These are phyloP conservation scores for Penicillium sumatraense DNA, from an alignment of 2,329 filamentous ascomycete species.

Conservation along the genomic window DNA sequence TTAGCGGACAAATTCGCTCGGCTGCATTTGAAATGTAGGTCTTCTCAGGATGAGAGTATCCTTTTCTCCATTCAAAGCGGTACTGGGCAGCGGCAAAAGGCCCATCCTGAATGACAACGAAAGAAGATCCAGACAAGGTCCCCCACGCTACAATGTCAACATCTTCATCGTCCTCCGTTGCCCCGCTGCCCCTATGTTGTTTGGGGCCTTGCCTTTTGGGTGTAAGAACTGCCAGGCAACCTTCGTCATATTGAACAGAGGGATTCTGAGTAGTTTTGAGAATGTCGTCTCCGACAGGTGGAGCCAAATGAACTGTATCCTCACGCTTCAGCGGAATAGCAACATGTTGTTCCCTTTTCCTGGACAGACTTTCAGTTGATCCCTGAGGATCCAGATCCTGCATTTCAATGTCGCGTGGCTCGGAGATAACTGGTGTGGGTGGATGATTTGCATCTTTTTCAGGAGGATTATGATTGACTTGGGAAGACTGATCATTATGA, in stretches of 20 bases:
- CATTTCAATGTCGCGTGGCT: not conserved
- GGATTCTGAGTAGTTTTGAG: not conserved
- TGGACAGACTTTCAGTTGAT: not conserved
- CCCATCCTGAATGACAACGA: not conserved
- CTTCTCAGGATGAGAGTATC: not conserved
- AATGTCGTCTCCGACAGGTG: not conserved
- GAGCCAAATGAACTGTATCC: not conserved
- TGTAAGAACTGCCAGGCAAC: not conserved
- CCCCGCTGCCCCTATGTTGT: not conserved
- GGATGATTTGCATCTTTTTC: not conserved
- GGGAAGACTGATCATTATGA: not conserved
- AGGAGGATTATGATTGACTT: not conserved
- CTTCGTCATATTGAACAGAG: not conserved
- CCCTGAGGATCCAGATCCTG: not conserved
- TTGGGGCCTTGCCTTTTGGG: not conserved
- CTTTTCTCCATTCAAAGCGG: not conserved
- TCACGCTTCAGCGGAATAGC: too few relatives aligned
- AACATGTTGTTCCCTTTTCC: too few relatives aligned
- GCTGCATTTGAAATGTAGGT: not conserved
- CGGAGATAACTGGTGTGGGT: not conserved
- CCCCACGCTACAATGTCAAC: not conserved
- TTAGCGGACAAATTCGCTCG: not conserved
- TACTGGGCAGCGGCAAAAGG: not conserved
- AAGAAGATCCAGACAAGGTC: not conserved
- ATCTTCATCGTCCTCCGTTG: not conserved